Conservation (phyloP, 345 rosid species). For the Pugionium dolabratum region DNA sequence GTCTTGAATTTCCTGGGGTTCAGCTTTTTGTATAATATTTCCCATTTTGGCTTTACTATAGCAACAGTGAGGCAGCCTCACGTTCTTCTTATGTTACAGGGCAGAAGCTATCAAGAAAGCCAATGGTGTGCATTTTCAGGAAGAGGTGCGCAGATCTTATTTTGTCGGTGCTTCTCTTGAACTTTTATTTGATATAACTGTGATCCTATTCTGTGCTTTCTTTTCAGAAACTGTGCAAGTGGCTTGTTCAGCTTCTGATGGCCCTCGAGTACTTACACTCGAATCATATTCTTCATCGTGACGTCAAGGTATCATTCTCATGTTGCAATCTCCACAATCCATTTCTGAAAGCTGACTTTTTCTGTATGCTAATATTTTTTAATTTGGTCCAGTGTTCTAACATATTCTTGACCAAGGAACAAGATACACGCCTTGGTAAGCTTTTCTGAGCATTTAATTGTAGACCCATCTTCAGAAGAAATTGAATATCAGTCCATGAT, state of each 20-base stretch:
- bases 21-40: neutral
- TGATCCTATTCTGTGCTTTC: constrained; percentile 1
- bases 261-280: constrained; percentile 96
- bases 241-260: constrained; percentile 96
- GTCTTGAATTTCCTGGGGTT: constrained; percentile 16
- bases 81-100: constrained; percentile 47
- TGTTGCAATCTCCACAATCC: constrained; percentile 18
- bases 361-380: constrained; percentile 7
- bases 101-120: constrained; percentile 94
- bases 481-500: constrained; percentile 5
- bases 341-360: constrained; percentile 5
- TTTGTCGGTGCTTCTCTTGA: neutral
- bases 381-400: constrained; percentile 75
- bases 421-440: constrained; percentile 93
- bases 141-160: constrained; percentile 63
- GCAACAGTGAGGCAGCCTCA: neutral
- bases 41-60: neutral
- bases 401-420: constrained; percentile 92
- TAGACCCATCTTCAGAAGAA: constrained; percentile 20
- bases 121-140: constrained; percentile 70
- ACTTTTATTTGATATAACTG: constrained; percentile 4
- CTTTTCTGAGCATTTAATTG: constrained; percentile 15
- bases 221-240: constrained; percentile 90
- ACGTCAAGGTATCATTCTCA: constrained; percentile 78
- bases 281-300: constrained; percentile 98